Conservation (phyloP, 1,284 basidiomycete species). For the Sanghuangporus weigelae region DNA sequence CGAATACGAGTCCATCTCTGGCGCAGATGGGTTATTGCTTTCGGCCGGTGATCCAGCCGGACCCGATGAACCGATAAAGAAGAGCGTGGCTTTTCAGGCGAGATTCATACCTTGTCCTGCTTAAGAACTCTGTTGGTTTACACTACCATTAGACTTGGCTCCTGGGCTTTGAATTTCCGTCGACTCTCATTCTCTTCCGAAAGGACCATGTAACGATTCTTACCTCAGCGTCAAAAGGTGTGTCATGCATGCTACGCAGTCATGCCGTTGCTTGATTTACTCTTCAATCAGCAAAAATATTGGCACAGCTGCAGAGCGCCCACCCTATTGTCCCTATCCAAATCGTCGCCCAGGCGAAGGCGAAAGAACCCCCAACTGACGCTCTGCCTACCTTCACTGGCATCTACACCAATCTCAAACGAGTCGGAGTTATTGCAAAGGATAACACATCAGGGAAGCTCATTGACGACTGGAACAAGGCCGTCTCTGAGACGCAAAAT, state of each 20-base stretch:
- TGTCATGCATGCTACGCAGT: constrained; percentile 12
- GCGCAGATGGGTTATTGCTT: constrained; percentile 68
- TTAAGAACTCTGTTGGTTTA: constrained; percentile 4
- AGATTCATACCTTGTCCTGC: constrained; percentile 26
- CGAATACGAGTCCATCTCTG: constrained; percentile 63
- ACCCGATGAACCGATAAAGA: constrained; percentile 80
- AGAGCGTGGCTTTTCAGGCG: constrained; percentile 89
- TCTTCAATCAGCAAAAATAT: constrained; percentile 57
- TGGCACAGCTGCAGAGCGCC: constrained; percentile 60
- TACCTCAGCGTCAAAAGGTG: constrained; percentile 89
- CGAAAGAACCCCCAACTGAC: constrained; percentile 67
- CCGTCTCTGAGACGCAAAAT: constrained; percentile 41
- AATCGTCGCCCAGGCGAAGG: constrained; percentile 66
- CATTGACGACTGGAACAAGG: constrained; percentile 73
- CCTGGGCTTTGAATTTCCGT: constrained; percentile 95
- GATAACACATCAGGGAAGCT: constrained; percentile 79
- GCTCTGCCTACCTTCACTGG: constrained; percentile 59
- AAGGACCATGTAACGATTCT: constrained; percentile 75
- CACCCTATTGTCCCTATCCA: constrained; percentile 54
- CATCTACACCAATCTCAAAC: constrained; percentile 49
- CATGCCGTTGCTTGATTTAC: constrained; percentile 11
- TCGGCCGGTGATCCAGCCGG: constrained; percentile 79
- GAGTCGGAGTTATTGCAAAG: constrained; percentile 69
- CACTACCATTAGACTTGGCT: constrained; percentile 70
- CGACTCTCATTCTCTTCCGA: constrained; percentile 83